A percentile compares a stretch with the other conserved stretches of the same genome.
Conservation (phyloP, 176 grass and related monocot genomes). For the Oryza rufipogon region DNA sequence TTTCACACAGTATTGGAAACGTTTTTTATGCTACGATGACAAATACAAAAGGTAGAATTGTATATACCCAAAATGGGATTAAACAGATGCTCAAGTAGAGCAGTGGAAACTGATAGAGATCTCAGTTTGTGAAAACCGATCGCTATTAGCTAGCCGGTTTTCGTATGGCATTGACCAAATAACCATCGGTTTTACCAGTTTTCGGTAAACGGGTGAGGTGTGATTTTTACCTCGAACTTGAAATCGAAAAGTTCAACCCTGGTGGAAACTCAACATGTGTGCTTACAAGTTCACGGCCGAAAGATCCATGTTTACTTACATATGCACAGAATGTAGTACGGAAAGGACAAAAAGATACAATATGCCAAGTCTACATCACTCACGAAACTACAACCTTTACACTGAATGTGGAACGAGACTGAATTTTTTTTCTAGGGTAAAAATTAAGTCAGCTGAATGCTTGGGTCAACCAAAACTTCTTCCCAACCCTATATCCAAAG, state of each 20-base stretch:
- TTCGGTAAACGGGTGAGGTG: too few relatives aligned
- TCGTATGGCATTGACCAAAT: too few relatives aligned
- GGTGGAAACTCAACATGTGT: neutral
- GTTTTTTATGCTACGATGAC: neutral
- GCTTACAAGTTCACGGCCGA: neutral
- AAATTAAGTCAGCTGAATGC: neutral
- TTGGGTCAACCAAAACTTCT: constrained; percentile 29
- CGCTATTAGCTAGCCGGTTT: too few relatives aligned
- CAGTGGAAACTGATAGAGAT: neutral
- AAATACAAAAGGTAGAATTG: neutral
- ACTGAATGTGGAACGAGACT: neutral
- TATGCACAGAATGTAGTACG: neutral
- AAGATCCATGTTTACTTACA: constrained; percentile 8
- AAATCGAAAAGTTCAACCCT: too few relatives aligned
- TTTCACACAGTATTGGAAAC: neutral
- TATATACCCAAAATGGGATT: neutral
- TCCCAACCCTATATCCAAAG: neutral
- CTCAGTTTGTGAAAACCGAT: too few relatives aligned
- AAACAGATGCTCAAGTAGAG: neutral
- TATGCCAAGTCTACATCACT: neutral
- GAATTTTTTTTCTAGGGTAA: neutral
- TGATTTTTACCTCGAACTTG: too few relatives aligned
- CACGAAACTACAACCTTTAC: constrained; percentile 8
- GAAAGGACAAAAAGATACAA: neutral
- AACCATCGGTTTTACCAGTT: too few relatives aligned